Evolutionary conservation across 805 yeast species (phyloP), one percentile per base, ranked within the genome.

Genomic region (Pichia sporocuriosa): DNA sequence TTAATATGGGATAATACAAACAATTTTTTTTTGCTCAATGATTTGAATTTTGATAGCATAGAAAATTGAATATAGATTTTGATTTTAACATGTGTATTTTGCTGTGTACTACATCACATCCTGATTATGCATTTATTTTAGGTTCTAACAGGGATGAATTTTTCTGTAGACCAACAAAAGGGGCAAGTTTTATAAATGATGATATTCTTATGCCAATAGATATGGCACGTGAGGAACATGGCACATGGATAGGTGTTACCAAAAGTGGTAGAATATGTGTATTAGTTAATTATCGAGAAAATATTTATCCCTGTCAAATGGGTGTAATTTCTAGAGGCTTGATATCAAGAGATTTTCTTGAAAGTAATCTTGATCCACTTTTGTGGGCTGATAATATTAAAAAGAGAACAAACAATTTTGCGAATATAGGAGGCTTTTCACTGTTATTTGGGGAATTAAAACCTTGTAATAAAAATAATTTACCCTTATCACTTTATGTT

Each of bases 41-140:
- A n/a, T n/a, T n/a, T n/a, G n/a, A n/a, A n/a, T n/a, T n/a, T n/a
- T n/a, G n/a, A n/a, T n/a, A n/a, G n/a, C n/a, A n/a, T n/a, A n/a
- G n/a, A n/a, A n/a, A n/a, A n/a, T n/a, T n/a, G n/a, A 16, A 24
- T 17, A 26, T 13, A 27, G 4, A 13, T n/a, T n/a, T n/a, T n/a
- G n/a, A n/a, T n/a, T n/a, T n/a, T n/a, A n/a, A n/a, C n/a, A 88
- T 89, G 97, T 89, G 97, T 63, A 84, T 88, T 25, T 58, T 86
- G 16, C 54, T 87, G 27, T 73, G 84, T 1, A 72, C 94, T 2
- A 73, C 77, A 12, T 70, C 66, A 2, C 89, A 84, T 55, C 81
- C 84, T 0, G 75, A 82, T 17, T 90, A 78, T 51, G 84, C 94
- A 1, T 67, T 90, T 30, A 73, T 90, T 2, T 57, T 87, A 4